Conservation (phyloP, 2,329 filamentous ascomycete species). For the Dactylellina drechsleri region DNA sequence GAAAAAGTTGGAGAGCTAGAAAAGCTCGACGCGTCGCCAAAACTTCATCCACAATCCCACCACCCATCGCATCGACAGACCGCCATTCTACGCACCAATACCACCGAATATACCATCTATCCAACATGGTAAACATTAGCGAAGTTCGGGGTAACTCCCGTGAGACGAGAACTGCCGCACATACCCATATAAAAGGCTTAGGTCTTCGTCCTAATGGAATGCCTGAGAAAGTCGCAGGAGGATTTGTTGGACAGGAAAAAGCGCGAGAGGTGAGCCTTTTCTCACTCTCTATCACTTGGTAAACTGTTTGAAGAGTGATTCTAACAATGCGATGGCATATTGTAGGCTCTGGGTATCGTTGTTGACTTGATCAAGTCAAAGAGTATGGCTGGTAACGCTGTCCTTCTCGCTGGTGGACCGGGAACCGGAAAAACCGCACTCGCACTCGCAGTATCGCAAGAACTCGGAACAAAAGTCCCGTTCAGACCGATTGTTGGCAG, state of each 20-base stretch:
- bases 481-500: constrained; percentile 98
- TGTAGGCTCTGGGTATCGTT: constrained; percentile 90
- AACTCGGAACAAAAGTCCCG: constrained; percentile 96
- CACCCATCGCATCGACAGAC: background rate
- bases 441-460: constrained; percentile 93
- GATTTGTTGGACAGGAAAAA: constrained; percentile 87
- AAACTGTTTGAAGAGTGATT: background rate
- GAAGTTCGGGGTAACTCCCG: constrained; percentile 48
- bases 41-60: constrained; percentile 28
- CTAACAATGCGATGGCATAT: constrained; percentile 21
- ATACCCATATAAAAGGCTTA: constrained; percentile 97
- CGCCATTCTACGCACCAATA: constrained; percentile 13
- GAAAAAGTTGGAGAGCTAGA: constrained; percentile 29
- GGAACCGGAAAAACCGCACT: constrained; percentile 98
- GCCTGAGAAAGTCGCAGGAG: constrained; percentile 79
- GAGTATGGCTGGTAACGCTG: constrained; percentile 96
- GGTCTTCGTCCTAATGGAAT: constrained; percentile 86
- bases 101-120: constrained; percentile 9
- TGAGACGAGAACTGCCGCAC: constrained; percentile 85
- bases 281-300: background rate
- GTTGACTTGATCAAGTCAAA: constrained; percentile 95
- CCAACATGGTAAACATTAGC: constrained; percentile 51
- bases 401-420: constrained; percentile 90
- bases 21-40: constrained; percentile 49
- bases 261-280: constrained; percentile 78